Base-by-base conservation (phyloP, 108 stramenopile species). In the Pseudonitzschia pungens region DNA sequence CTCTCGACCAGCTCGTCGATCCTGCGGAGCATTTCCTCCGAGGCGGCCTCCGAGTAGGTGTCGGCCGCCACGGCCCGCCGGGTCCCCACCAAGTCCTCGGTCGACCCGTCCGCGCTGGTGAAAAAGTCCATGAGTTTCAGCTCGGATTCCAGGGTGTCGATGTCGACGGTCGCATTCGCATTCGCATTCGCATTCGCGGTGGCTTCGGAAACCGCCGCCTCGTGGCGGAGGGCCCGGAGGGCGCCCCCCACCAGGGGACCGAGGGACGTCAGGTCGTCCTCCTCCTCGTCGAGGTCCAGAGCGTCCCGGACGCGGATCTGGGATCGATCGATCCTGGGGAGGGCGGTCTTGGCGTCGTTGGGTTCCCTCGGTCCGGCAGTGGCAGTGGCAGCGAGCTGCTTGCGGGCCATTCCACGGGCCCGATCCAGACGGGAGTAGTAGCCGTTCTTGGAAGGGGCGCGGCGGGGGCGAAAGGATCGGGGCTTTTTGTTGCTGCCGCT, bases 71-170 rank as follows among this genome's bases (percentile, higher is more conserved):
- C 44, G 11, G 81, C 79, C 31, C 89, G 75, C 14, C 93, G 74
- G 24, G 63, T 45, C 29, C 80, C 81, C 15, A 87, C 87, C 68
- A 87, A 75, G 74, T 92, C 89, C 74, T 94, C 89, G 4, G 89
- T 90, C 1, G 89, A 84, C 40, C 93, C 93, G 29, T 52, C 65
- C 12, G 78, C 88, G 7, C 87, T 77, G 1, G 85, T 85, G 41
- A 94, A 67, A 45, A 83, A 88, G 77, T 94, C 93, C 70, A 85
- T 82, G 33, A 80, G 79, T 14, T 83, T 74, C 42, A 91, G 76
- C 32, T 84, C 54, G 20, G 74, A 70, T 71, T 94, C 93, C 12
- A 83, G 36, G 22, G 51, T n/a, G 10, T 66, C 26, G 32, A 72
- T n/a, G 10, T 55, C 62, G 24, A 2, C 9, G 52, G 29, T 65